A percentile compares a stretch with the other conserved stretches of the same genome.
Conservation (phyloP, 2,329 filamentous ascomycete genomes). For the Penicillium thymicola region DNA sequence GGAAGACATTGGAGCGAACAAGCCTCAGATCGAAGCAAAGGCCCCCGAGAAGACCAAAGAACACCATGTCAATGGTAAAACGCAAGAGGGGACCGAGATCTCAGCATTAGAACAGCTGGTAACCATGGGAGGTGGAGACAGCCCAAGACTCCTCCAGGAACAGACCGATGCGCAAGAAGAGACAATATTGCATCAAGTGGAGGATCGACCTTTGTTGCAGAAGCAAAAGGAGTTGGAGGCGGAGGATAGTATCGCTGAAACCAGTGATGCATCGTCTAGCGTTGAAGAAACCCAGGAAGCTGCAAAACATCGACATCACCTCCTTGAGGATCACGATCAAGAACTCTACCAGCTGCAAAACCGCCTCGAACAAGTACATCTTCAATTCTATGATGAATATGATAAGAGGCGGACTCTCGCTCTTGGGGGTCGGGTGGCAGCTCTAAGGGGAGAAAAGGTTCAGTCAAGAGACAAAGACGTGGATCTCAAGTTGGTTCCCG, state of each 20-base stretch:
- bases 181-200: slow-evolving; percentile 80
- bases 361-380: slow-evolving; percentile 72
- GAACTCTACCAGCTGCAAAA: slow-evolving; percentile 75
- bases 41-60: slow-evolving; percentile 23
- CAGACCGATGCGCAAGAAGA: slow-evolving; percentile 86
- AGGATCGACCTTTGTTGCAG: slow-evolving; percentile 82
- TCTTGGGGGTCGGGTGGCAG: slow-evolving; percentile 48
- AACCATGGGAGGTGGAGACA: slow-evolving; percentile 69
- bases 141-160: slow-evolving; percentile 64
- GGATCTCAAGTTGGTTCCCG: slow-evolving; percentile 66
- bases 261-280: slow-evolving; percentile 45
- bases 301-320: slow-evolving; percentile 60
- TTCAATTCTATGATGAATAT: slow-evolving; percentile 78
- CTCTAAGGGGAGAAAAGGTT: slow-evolving; percentile 50
- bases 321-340: slow-evolving; percentile 82
- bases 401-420: slow-evolving; percentile 52
- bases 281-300: slow-evolving; percentile 41
- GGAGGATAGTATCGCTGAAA: slow-evolving; percentile 66
- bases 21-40: slow-evolving; percentile 26
- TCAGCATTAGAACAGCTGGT: slow-evolving; percentile 71
- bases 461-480: slow-evolving; percentile 42
- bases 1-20: slow-evolving; percentile 52
- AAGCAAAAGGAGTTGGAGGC: slow-evolving; percentile 89
- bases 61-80: slow-evolving; percentile 35
- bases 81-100: slow-evolving; percentile 35